Base-by-base conservation (phyloP, 345 rosid genomes). In the Brassica nigra region DNA sequence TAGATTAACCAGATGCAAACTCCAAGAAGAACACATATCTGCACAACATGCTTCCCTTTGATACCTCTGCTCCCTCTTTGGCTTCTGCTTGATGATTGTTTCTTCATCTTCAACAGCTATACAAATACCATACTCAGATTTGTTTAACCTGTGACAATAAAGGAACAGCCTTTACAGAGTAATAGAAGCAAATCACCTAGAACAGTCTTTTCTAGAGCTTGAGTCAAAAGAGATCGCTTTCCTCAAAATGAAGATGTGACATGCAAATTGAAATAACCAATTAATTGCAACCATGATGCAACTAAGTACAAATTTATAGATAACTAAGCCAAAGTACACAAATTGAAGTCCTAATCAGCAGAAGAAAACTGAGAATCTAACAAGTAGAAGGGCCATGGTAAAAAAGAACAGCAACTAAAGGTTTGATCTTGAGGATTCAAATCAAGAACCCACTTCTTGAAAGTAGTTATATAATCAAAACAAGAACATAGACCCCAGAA, bases 1-100 rank as follows among this genome's bases (percentile, higher is more conserved):
- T 90, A 92, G 76, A 92, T 84, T 79, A 92, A 81, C 98, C 97
- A 92, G 65, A 95, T 86, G 79, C 95, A 92, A 61, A 91, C 87
- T 63, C 91, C 92, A 62, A 95, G 86, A 74, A 92, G 75, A 76
- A 95, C 82, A 69, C 90, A 85, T 63, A 95, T 89, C 88, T 95
- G 97, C 75, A 95, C 76, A 33, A 87, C 84, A 86, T 86, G 89
- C 81, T 92, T 95, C 58, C 82, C 69, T 86, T 78, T 91, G 62
- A 87, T 74, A 18, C 97, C 89, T 80, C 80, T 91, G 79, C 76
- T 92, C 15, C 97, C 87, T 84, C 94, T 88, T 77, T 88, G 82
- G 71, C 82, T 87, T 82, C 97, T 89, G 78, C 87, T 88, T 2
- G 88, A 79, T 28, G 88, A 79, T 28, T 83, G 20, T 81, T 88